phyloP scores from a whole-genome alignment of 495 filamentous ascomycete genomes.

The Hypoxylon fragiforme region DNA sequence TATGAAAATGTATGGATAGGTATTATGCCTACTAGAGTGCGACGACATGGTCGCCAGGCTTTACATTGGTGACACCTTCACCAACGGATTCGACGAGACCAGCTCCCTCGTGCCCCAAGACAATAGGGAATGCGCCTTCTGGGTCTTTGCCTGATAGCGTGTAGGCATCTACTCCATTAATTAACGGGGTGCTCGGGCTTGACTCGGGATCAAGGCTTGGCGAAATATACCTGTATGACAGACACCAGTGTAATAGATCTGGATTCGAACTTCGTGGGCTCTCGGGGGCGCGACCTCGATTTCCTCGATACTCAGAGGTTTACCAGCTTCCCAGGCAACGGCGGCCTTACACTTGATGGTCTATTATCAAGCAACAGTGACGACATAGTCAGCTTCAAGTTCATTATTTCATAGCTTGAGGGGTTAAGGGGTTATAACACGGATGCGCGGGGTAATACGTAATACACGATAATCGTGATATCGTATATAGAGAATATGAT shows the following conservation, averaged over 20 bases:
- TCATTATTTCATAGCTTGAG: not conserved
- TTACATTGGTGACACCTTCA: slow-evolving; percentile 91
- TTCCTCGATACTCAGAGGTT: slow-evolving; percentile 85
- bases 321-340: slow-evolving; percentile 92
- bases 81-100: slow-evolving; percentile 96
- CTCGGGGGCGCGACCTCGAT: slow-evolving; percentile 90
- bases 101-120: slow-evolving; percentile 95
- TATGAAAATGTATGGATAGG: not conserved
- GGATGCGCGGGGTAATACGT: slow-evolving; percentile 34
- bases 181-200: slow-evolving; percentile 27
- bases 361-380: slow-evolving; percentile 30
- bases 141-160: slow-evolving; percentile 97
- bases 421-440: too few species aligned
- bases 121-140: slow-evolving; percentile 95
- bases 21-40: slow-evolving; percentile 81
- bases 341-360: slow-evolving; percentile 75
- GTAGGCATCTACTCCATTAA: slow-evolving; percentile 76
- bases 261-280: slow-evolving; percentile 93
- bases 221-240: slow-evolving; percentile 84
- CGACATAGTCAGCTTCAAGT: slow-evolving; percentile 13
- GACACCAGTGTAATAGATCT: slow-evolving; percentile 96
- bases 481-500: too few species aligned
- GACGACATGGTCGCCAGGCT: slow-evolving; percentile 89
- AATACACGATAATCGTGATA: too few species aligned
- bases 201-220: slow-evolving; percentile 32